These are phyloP conservation scores for Sporobolomyces pararoseus DNA, from an alignment of 768 basidiomycete genomes.

Conservation along the genomic window DNA sequence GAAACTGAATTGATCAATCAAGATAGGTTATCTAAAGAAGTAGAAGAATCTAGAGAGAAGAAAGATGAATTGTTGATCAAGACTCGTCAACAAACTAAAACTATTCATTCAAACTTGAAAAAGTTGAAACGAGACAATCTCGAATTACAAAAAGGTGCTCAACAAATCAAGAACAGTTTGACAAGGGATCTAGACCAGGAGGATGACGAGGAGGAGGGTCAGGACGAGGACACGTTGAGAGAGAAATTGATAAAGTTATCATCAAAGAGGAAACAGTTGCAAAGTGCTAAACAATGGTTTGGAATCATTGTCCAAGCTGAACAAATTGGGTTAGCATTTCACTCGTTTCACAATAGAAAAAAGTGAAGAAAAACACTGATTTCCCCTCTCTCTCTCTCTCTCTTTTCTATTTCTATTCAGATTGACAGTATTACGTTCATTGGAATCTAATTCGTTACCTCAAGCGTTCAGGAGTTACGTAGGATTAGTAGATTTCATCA, in stretches of 20 bases:
- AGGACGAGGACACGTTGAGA: not conserved
- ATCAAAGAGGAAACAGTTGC: constrained; percentile 68
- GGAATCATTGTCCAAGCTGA: constrained; percentile 68
- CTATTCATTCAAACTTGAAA: not conserved
- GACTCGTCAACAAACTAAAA: not conserved
- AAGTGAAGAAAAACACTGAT: too few relatives aligned
- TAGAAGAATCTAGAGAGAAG: constrained; percentile 3
- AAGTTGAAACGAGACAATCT: not conserved
- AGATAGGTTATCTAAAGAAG: not conserved
- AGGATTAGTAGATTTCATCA: constrained; percentile 47
- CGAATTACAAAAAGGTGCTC: not conserved
- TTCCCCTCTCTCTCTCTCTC: too few relatives aligned
- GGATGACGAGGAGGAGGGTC: not conserved
- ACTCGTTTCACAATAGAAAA: too few relatives aligned
- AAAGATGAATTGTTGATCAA: not conserved
- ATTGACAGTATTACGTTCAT: constrained; percentile 25
- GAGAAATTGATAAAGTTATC: constrained; percentile 57
- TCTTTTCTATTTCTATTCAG: constrained; percentile 13
- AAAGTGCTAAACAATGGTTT: constrained; percentile 71
- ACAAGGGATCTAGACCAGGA: not conserved
- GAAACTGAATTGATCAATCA: not conserved
- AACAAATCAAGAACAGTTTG: not conserved
- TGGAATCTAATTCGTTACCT: constrained; percentile 25
- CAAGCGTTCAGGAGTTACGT: constrained; percentile 39
- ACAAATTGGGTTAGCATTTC: constrained; percentile 61